Evolutionary conservation across 1,139 yeast genomes (phyloP).

Genomic region (Kazachstania sp.): DNA sequence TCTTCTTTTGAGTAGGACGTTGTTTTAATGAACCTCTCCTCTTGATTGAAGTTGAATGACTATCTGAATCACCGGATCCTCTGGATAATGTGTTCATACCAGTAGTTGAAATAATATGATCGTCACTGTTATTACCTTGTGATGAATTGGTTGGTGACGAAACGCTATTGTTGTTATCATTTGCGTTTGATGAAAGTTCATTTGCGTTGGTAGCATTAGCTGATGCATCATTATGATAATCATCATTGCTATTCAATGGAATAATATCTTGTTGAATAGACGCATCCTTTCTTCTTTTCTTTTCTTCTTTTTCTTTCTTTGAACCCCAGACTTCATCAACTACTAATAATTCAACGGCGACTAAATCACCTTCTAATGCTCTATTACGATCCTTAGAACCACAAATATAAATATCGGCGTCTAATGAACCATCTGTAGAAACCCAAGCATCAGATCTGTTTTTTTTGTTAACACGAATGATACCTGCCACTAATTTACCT

Average conservation of each 20-base stretch:
- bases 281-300: constrained; percentile 81
- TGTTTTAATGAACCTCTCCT: constrained; percentile 90
- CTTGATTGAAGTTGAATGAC: constrained; percentile 32
- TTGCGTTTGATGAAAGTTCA: constrained; percentile 12
- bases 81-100: constrained; percentile 16
- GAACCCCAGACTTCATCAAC: constrained; percentile 98
- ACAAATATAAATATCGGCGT: constrained; percentile 94
- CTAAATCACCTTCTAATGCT: constrained; percentile 93
- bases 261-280: constrained; percentile 29
- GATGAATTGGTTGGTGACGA: constrained; percentile 16
- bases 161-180: neutral
- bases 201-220: constrained; percentile 25
- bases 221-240: constrained; percentile 64
- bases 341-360: constrained; percentile 85
- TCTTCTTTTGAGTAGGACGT: constrained; percentile 96
- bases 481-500: constrained; percentile 88
- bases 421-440: constrained; percentile 88
- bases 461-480: constrained; percentile 85
- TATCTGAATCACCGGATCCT: constrained; percentile 12
- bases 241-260: constrained; percentile 43
- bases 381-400: constrained; percentile 98
- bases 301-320: constrained; percentile 93
- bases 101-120: constrained; percentile 24
- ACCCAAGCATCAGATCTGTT: constrained; percentile 97
- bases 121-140: constrained; percentile 20